A percentile compares a stretch with the other conserved stretches of the same genome.
Evolutionary conservation across 306 rosid species (phyloP).

Genomic region (Gynostemma pentaphyllum): DNA sequence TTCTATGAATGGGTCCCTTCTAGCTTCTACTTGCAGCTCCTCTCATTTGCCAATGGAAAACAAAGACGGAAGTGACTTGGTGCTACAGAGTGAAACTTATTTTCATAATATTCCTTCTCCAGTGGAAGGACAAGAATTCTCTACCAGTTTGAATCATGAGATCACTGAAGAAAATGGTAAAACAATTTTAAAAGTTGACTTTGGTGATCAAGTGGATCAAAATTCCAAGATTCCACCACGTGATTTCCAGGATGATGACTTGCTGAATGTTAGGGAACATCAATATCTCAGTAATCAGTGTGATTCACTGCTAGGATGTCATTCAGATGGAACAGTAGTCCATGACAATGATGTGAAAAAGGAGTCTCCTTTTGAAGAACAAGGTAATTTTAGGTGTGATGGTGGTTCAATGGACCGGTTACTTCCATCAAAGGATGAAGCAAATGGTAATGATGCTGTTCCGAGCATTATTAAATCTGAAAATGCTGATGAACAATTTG

Average conservation of each 20-base stretch:
- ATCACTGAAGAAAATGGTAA: constrained; percentile 20
- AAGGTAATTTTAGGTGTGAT: constrained; percentile 17
- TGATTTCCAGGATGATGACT: constrained; percentile 21
- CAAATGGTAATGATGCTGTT: constrained; percentile 11
- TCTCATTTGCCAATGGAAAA: constrained; percentile 18
- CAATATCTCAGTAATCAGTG: constrained; percentile 21
- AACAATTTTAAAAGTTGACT: constrained; percentile 21
- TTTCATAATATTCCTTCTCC: constrained; percentile 21
- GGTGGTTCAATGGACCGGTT: constrained; percentile 24
- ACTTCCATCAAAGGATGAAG: constrained; percentile 22
- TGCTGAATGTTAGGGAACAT: constrained; percentile 17
- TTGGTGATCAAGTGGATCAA: constrained; percentile 18
- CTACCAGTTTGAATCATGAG: constrained; percentile 24
- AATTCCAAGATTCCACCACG: constrained; percentile 15
- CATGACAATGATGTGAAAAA: constrained; percentile 16
- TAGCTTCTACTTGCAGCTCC: constrained; percentile 20
- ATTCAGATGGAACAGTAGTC: constrained; percentile 19
- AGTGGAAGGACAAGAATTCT: constrained; percentile 16
- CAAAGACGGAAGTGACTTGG: constrained; percentile 22
- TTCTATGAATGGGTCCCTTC: constrained; percentile 19
- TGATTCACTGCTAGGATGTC: constrained; percentile 22
- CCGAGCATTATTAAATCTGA: constrained; percentile 13
- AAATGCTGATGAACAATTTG: constrained; percentile 21
- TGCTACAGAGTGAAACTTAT: constrained; percentile 16
- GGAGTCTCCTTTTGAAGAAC: constrained; percentile 14